These are phyloP conservation scores for Nicotiana tabacum DNA, from an alignment of 257 asterid genomes.

Conservation along the genomic window DNA sequence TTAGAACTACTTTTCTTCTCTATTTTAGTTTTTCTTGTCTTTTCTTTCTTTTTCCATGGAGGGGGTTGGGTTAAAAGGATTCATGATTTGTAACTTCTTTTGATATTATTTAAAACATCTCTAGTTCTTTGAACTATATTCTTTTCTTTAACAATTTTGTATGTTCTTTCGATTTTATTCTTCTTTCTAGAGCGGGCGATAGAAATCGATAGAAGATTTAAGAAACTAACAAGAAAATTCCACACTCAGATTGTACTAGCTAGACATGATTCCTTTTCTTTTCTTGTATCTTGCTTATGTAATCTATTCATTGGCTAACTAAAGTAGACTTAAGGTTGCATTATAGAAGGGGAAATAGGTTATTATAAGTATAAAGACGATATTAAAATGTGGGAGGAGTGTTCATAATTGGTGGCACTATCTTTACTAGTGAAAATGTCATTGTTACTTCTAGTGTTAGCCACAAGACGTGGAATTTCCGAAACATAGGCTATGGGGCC, in stretches of 20 bases:
- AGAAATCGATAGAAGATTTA: background rate
- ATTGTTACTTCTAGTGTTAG: constrained; percentile 48
- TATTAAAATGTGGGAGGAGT: constrained; percentile 25
- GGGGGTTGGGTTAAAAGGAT: background rate
- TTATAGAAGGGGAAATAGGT: constrained; percentile 8
- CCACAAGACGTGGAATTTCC: constrained; percentile 53
- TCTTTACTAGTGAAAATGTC: constrained; percentile 41
- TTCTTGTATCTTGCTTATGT: background rate
- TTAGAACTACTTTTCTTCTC: background rate
- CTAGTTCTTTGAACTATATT: background rate
- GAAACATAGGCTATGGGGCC: constrained; percentile 60
- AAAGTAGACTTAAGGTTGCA: constrained; percentile 11
- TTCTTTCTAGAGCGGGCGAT: background rate
- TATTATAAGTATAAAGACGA: background rate
- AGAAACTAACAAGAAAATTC: background rate
- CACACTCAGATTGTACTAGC: background rate
- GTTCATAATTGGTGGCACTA: constrained; percentile 79
- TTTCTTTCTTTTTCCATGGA: background rate
- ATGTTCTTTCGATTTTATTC: background rate
- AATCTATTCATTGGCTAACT: background rate
- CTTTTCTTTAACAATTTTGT: background rate
- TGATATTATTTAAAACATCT: background rate
- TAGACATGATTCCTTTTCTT: background rate
- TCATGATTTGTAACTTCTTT: background rate
- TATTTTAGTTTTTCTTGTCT: background rate